These are phyloP conservation scores for Penstemon eatonii DNA, from an alignment of 257 asterid species.

Conservation along the genomic window DNA sequence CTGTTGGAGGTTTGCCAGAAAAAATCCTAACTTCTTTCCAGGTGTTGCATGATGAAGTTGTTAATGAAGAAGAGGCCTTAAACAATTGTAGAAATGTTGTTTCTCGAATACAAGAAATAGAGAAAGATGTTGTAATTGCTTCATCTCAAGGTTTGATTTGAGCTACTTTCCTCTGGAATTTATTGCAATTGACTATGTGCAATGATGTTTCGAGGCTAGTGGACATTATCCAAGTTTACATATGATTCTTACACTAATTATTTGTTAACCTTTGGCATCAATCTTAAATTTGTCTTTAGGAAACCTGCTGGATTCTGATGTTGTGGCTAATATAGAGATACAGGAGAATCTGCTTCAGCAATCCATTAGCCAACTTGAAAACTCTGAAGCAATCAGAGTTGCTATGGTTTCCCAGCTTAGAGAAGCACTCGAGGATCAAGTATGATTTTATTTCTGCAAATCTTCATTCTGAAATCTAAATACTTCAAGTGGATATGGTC, in stretches of 20 bases:
- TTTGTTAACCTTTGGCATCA: slow-evolving; percentile 7
- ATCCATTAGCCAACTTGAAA: slow-evolving; percentile 69
- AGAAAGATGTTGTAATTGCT: slow-evolving; percentile 54
- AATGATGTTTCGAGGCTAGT: neutral
- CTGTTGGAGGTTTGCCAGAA: slow-evolving; percentile 83
- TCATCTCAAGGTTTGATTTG: slow-evolving; percentile 64
- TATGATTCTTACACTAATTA: neutral
- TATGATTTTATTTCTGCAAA: slow-evolving; percentile 33
- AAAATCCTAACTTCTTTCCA: slow-evolving; percentile 78
- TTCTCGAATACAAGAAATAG: slow-evolving; percentile 59
- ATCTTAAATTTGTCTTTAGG: slow-evolving; percentile 48
- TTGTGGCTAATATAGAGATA: slow-evolving; percentile 60
- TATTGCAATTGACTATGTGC: slow-evolving; percentile 21
- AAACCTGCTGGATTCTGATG: slow-evolving; percentile 52
- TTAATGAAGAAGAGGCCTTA: slow-evolving; percentile 67
- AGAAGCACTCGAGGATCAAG: slow-evolving; percentile 89
- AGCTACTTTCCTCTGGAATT: slow-evolving; percentile 24
- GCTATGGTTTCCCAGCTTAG: slow-evolving; percentile 68
- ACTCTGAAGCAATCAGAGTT: slow-evolving; percentile 64
- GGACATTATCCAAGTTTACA: neutral
- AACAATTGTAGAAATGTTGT: slow-evolving; percentile 57
- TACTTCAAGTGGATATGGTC: neutral
- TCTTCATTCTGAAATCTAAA: slow-evolving; percentile 10
- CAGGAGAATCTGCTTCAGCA: slow-evolving; percentile 65
- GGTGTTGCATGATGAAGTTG: slow-evolving; percentile 63